Conservation (phyloP, 208 protist genomes). For the Crithidia brevicula region DNA sequence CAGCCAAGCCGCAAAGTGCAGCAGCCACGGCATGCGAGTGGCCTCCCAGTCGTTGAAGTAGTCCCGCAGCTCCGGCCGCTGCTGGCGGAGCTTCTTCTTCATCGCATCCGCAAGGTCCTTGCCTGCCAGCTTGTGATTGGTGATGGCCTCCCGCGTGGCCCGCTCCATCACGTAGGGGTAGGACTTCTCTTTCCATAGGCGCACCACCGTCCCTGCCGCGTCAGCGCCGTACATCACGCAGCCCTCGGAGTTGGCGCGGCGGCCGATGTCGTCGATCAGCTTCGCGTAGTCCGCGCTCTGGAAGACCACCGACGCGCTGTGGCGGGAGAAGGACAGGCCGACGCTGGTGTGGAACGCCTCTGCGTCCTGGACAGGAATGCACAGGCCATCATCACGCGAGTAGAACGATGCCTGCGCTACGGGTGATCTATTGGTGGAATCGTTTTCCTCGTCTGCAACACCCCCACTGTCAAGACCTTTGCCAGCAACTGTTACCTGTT, state of each 20-base stretch:
- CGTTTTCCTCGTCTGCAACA: not conserved
- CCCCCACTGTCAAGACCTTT: too few species aligned
- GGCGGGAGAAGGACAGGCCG: slow-evolving; percentile 35
- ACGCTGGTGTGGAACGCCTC: slow-evolving; percentile 28
- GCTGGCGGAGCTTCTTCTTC: slow-evolving; percentile 44
- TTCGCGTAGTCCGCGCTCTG: slow-evolving; percentile 24
- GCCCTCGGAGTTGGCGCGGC: slow-evolving; percentile 47
- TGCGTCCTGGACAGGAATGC: slow-evolving; percentile 28
- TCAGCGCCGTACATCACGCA: slow-evolving; percentile 67
- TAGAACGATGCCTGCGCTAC: not conserved
- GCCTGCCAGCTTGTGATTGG: slow-evolving; percentile 46
- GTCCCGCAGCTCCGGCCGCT: slow-evolving; percentile 36
- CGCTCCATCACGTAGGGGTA: slow-evolving; percentile 67
- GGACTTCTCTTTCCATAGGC: slow-evolving; percentile 58
- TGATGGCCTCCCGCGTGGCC: slow-evolving; percentile 60
- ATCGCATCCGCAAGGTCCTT: slow-evolving; percentile 29
- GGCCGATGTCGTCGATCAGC: slow-evolving; percentile 39
- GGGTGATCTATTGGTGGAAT: too few species aligned
- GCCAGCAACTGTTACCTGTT: too few species aligned
- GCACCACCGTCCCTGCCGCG: slow-evolving; percentile 36
- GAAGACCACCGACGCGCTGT: slow-evolving; percentile 25
- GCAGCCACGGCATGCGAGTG: slow-evolving; percentile 47
- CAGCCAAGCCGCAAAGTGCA: slow-evolving; percentile 59
- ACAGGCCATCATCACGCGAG: slow-evolving; percentile 29
- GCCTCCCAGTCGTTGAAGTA: slow-evolving; percentile 58